Evolutionary conservation across 2,329 filamentous ascomycete genomes (phyloP).

Genomic region (Teratosphaeria viscida): DNA sequence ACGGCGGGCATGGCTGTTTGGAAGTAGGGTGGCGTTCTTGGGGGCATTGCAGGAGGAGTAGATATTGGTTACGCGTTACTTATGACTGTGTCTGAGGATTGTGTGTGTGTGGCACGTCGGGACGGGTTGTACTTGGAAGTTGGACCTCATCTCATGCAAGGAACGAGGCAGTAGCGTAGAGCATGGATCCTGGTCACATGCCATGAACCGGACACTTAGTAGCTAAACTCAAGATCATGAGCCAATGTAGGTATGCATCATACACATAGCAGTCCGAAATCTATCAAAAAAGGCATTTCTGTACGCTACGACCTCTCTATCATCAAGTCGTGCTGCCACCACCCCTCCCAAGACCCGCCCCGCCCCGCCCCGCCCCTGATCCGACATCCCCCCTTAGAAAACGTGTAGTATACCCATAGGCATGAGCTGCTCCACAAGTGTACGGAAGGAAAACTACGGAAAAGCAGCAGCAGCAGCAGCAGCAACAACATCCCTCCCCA

Average conservation of each 20-base stretch:
- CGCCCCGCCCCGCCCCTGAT: too few species aligned
- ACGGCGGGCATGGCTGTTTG: conserved; percentile 23
- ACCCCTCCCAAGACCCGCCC: background rate
- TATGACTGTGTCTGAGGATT: background rate
- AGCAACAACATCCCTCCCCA: background rate
- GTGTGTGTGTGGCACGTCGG: background rate
- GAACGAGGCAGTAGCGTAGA: background rate
- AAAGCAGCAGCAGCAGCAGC: background rate
- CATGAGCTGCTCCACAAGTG: background rate
- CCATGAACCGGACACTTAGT: background rate
- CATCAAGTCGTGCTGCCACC: background rate
- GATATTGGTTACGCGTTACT: background rate
- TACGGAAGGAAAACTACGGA: background rate
- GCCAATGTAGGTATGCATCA: background rate
- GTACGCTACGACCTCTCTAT: background rate
- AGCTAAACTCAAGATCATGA: too few species aligned
- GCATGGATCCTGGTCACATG: background rate
- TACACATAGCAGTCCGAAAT: background rate
- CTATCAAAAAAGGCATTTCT: background rate
- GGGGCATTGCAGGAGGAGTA: background rate
- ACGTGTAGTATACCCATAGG: background rate
- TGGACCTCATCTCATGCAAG: background rate
- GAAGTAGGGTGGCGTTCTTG: conserved; percentile 23
- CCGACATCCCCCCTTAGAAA: background rate
- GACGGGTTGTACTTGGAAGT: background rate